Base-by-base conservation (phyloP, 2,329 filamentous ascomycete genomes). In the Canariomyces notabilis region DNA sequence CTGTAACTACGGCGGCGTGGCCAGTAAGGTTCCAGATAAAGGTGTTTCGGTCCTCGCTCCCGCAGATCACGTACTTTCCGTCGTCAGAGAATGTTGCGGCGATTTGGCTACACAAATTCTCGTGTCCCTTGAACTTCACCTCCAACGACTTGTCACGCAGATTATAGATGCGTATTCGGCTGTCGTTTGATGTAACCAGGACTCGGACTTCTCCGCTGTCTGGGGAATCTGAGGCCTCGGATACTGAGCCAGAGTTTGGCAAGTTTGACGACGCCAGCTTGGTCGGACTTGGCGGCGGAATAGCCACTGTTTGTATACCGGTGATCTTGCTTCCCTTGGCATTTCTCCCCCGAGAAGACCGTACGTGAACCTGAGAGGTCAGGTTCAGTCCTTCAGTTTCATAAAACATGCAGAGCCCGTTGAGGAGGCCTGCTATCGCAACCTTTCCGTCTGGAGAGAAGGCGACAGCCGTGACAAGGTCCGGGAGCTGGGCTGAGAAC, bases 301-400 rank as follows among this genome's bases (percentile, higher is more conserved):
- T 72, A 14, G 70, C 66, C 53, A 84, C 82, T 0, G 89, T 85
- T 59, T 91, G 83, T 43, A 98, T 95, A 6, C 89, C 90, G 0
- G 93, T 97, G 57, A 98, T 95, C 64, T 98, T 98, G 70, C 89
- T 95, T 5, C 91, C 91, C 64, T 95, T 96, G 4, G 90, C 86
- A 60, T 96, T 97, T 61, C 89, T 90, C 2, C 93, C 91, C 49
- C 90, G 79, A 0, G 89, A 89, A 0, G 90, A 96, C 36, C 90
- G 83, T n/a, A 96, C 90, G 55, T 95, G 89, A 22, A 97, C 83
- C 61, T 96, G 89, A 1, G 85, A 85, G 55, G 87, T 79, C 43
- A 84, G 80, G 59, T 88, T 93, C 41, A 98, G 69, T 0, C 89
- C 89, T 58, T 97, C 89, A 0, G 93, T 98, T 46, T 95, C 87